Evolutionary conservation across 192 early-diverging fungal genomes (phyloP).

Genomic region (Chytriomyces confervae): DNA sequence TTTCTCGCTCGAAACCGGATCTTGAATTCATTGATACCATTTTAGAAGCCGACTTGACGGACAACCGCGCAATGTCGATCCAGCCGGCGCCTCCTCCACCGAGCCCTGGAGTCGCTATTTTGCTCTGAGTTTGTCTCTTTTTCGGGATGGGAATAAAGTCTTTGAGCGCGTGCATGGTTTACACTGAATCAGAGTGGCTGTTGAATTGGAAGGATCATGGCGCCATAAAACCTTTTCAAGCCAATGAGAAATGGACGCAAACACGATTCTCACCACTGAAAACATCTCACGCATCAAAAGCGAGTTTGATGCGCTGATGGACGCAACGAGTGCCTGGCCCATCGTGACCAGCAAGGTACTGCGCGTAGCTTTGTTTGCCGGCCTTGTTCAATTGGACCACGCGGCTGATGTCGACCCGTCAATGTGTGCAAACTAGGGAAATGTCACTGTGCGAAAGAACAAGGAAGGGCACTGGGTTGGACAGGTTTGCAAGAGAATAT

Average conservation of each 20-base stretch:
- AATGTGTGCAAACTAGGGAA: neutral
- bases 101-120: too few relatives aligned
- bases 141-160: too few relatives aligned
- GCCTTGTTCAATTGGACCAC: neutral
- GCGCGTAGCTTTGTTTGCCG: neutral
- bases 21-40: slow-evolving; percentile 75
- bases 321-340: neutral
- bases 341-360: neutral
- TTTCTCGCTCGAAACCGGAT: slow-evolving; percentile 74
- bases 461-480: slow-evolving; percentile 21
- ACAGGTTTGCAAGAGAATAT: neutral
- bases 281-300: neutral
- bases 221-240: too few relatives aligned
- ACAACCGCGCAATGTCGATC: too few relatives aligned
- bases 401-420: too few relatives aligned
- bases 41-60: slow-evolving; percentile 53
- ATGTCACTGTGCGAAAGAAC: slow-evolving; percentile 20
- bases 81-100: too few relatives aligned
- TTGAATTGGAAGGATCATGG: too few relatives aligned
- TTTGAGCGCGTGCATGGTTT: too few relatives aligned
- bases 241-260: neutral
- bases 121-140: too few relatives aligned
- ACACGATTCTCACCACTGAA: neutral
- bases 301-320: neutral
- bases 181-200: too few relatives aligned